Evolutionary conservation across 2,329 filamentous ascomycete genomes (phyloP).

Genomic region (Stylonectria norvegica): DNA sequence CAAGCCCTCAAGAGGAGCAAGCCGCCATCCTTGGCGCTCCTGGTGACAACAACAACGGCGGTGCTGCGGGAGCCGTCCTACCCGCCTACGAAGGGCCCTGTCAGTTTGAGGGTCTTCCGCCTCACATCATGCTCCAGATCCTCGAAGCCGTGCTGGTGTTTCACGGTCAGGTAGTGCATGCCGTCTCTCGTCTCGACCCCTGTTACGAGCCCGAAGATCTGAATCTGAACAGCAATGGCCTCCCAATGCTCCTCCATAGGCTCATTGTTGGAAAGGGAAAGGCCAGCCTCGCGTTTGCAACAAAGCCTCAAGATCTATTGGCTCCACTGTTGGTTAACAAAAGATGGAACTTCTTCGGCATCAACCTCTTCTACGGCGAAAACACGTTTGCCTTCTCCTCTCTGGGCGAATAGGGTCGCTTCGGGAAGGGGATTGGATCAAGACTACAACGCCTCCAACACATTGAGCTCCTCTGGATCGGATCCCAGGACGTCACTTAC

Average conservation of each 20-base stretch:
- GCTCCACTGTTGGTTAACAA: conserved; percentile 38
- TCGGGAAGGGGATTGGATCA: conserved; percentile 40
- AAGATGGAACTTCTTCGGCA: conserved; percentile 38
- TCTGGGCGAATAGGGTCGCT: conserved; percentile 49
- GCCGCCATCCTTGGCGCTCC: too few species aligned
- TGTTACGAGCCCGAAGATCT: conserved; percentile 19
- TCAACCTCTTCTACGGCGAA: conserved; percentile 45
- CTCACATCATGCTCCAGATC: conserved; percentile 32
- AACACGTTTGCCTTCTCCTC: conserved; percentile 53
- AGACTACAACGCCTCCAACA: conserved; percentile 42
- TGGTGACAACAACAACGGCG: too few species aligned
- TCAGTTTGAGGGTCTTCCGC: conserved; percentile 31
- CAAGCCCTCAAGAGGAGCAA: conserved; percentile 1
- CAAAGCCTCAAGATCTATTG: conserved; percentile 36
- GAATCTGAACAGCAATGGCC: conserved; percentile 6
- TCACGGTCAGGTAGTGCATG: conserved; percentile 36
- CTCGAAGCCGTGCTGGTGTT: conserved; percentile 38
- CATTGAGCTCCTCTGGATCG: conserved; percentile 43
- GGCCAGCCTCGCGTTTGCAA: conserved; percentile 33
- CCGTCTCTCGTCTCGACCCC: conserved; percentile 43
- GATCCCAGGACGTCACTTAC: conserved; percentile 33
- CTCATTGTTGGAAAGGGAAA: conserved; percentile 37
- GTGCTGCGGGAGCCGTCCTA: background rate
- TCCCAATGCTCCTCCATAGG: conserved; percentile 29
- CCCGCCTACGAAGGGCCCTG: conserved; percentile 20